Conservation (phyloP, 495 filamentous ascomycete genomes). For the Xylaria castorea region DNA sequence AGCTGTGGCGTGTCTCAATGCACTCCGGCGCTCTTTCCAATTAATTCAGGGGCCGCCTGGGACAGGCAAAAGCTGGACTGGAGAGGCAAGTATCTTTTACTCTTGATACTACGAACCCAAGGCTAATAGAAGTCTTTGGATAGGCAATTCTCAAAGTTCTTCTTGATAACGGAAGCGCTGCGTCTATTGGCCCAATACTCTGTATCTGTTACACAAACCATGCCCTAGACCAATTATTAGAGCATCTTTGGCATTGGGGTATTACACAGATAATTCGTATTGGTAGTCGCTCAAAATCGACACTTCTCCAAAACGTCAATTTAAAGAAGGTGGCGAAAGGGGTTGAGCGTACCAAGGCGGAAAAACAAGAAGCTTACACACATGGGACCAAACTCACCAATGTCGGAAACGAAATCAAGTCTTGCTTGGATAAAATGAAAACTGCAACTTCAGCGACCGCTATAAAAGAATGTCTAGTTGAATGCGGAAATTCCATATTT, state of each 20-base stretch:
- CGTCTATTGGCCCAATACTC: slow-evolving; percentile 68
- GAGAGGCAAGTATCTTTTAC: slow-evolving; percentile 12
- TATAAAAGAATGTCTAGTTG: slow-evolving; percentile 23
- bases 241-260: slow-evolving; percentile 64
- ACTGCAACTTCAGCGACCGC: background rate
- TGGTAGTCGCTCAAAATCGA: slow-evolving; percentile 68
- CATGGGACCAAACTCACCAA: background rate
- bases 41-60: slow-evolving; percentile 84
- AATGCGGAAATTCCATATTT: slow-evolving; percentile 9
- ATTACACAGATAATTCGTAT: slow-evolving; percentile 71
- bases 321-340: slow-evolving; percentile 45
- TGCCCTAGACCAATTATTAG: slow-evolving; percentile 74
- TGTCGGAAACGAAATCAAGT: background rate
- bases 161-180: slow-evolving; percentile 58
- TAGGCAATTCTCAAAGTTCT: slow-evolving; percentile 64
- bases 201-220: slow-evolving; percentile 73
- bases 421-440: background rate
- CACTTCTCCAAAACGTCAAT: slow-evolving; percentile 53
- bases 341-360: slow-evolving; percentile 36
- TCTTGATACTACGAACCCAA: background rate
- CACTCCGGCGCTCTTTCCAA: slow-evolving; percentile 62
- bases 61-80: slow-evolving; percentile 70
- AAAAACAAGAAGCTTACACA: slow-evolving; percentile 29
- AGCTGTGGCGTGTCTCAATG: slow-evolving; percentile 58
- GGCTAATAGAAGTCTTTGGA: background rate